These are phyloP conservation scores for Leccinum imitatum DNA, from an alignment of 768 basidiomycete species.

Conservation along the genomic window DNA sequence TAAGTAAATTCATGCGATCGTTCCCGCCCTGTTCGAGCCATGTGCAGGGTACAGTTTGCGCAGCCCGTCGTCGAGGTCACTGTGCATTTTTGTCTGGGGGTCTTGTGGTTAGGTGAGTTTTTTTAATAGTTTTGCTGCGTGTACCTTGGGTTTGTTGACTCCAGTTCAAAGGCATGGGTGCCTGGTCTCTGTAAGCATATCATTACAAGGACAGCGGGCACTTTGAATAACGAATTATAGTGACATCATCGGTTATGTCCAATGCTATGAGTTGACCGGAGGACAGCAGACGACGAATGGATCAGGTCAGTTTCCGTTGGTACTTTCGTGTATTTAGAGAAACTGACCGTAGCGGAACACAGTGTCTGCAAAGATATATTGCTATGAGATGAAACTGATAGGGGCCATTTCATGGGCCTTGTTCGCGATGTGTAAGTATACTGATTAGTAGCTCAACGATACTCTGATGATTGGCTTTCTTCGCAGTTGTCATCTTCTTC, in stretches of 20 bases:
- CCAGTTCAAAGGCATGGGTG: slow-evolving; percentile 57
- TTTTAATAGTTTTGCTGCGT: neutral
- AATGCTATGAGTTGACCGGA: slow-evolving; percentile 54
- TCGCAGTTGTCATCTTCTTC: slow-evolving; percentile 47
- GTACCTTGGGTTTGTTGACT: slow-evolving; percentile 1
- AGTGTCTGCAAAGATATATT: slow-evolving; percentile 60
- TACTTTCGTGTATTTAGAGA: neutral
- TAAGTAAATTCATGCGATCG: slow-evolving; percentile 29
- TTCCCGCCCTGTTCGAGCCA: neutral
- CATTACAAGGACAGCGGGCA: neutral
- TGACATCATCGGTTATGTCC: slow-evolving; percentile 64
- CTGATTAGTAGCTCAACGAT: slow-evolving; percentile 3
- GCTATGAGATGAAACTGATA: slow-evolving; percentile 78
- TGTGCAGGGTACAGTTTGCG: slow-evolving; percentile 63
- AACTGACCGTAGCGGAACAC: slow-evolving; percentile 6
- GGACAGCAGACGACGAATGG: slow-evolving; percentile 51
- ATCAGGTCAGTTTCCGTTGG: slow-evolving; percentile 41
- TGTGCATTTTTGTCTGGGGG: slow-evolving; percentile 51
- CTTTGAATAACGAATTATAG: slow-evolving; percentile 35
- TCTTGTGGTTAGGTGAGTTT: slow-evolving; percentile 68
- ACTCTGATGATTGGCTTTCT: neutral
- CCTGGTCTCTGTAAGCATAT: slow-evolving; percentile 65
- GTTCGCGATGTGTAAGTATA: slow-evolving; percentile 50
- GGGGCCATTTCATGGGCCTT: slow-evolving; percentile 78
- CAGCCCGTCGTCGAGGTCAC: slow-evolving; percentile 63